phyloP scores from a whole-genome alignment of 108 stramenopile species.

The Nannochloropsis oceanica region DNA sequence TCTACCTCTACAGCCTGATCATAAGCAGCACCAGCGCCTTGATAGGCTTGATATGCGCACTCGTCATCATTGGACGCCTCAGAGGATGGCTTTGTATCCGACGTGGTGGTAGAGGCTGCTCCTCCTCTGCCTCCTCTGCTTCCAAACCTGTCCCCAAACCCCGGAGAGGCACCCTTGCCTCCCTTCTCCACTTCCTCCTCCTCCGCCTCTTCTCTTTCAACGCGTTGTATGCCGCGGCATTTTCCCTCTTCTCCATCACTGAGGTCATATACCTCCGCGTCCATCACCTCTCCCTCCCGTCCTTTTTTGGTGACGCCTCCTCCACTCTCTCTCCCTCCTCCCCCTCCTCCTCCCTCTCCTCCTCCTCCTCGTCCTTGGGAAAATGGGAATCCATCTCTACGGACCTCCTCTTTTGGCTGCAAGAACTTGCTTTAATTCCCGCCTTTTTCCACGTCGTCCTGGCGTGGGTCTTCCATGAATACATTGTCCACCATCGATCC shows the following conservation, averaged over 20 bases:
- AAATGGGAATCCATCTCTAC: neutral
- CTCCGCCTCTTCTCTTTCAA: neutral
- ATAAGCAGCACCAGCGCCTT: neutral
- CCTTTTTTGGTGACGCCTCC: neutral
- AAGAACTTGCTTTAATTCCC: neutral
- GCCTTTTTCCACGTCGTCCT: neutral
- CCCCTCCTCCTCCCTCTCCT: neutral
- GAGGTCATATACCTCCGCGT: neutral
- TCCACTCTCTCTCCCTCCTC: neutral
- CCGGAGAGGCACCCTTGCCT: neutral
- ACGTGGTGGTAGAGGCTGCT: too few relatives aligned
- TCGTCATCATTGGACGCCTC: neutral
- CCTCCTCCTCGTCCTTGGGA: neutral
- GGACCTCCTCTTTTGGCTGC: neutral
- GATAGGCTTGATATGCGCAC: neutral
- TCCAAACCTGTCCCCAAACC: neutral
- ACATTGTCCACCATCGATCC: neutral
- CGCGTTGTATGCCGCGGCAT: neutral
- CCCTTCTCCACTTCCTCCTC: neutral
- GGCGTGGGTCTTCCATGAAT: neutral
- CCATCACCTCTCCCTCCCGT: neutral
- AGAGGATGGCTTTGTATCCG: neutral
- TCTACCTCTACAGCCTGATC: neutral
- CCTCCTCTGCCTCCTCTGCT: neutral
- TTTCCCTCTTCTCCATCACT: neutral